Evolutionary conservation across 495 filamentous ascomycete species (phyloP), one percentile per base, ranked within the genome.

Genomic region (Astrocystis sublimbata): DNA sequence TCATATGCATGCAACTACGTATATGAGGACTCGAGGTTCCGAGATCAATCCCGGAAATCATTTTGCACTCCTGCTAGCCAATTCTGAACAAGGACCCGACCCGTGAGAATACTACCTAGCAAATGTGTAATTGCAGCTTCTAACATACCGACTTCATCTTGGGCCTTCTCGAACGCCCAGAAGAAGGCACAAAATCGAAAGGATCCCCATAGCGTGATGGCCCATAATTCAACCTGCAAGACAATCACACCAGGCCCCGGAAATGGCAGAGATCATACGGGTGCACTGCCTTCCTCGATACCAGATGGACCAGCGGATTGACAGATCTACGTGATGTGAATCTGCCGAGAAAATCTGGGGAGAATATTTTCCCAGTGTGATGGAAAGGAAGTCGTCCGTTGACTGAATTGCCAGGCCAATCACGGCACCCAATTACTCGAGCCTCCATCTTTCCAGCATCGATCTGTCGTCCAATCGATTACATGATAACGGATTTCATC

Each of bases 11-110:
- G 19, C 7, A 33, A 26, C 45, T 50, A n/a, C n/a, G n/a, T n/a
- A 60, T 50, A 26, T 60, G 57, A 60, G 41, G 47, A 26, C 31
- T 30, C 31, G 43, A 17, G 15, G 19, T 33, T 46, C 57, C 57
- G n/a, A 17, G 17, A 19, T 40, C 23, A 17, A 10, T 30, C n/a
- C 5, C 28, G n/a, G n/a, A n/a, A n/a, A n/a, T 19, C 26, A 4
- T 23, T 30, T 52, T 38, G 36, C 2, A 19, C n/a, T 1, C 19
- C 26, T n/a, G 49, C 23, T 6, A 45, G 12, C 41, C 12, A 45
- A 47, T 13, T n/a, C 31, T 31, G 15, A 17, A 58, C 26, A 36
- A 12, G 4, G 2, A 24, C 13, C 21, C 10, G n/a, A 21, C 19
- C 8, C 8, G 2, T 6, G 15, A 38, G 19, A 26, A 1, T 35